Evolutionary conservation across 805 yeast species (phyloP), one percentile per base, ranked within the genome.

Genomic region (Starmerella scarabaei): DNA sequence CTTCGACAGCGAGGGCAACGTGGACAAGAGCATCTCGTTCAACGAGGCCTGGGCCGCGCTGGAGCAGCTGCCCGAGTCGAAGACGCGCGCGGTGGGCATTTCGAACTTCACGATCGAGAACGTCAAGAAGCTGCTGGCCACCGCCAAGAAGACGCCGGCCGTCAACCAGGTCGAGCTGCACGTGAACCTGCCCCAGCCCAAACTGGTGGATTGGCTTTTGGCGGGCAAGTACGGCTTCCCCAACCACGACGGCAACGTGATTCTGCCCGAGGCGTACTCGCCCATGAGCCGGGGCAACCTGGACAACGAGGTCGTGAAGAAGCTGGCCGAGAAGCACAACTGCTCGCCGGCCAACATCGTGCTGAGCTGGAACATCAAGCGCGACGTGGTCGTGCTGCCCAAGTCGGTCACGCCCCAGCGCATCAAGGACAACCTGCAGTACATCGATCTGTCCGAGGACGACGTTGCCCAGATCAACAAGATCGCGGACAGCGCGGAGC

Each of bases 131-230:
- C 61, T 81, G 43, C 63, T 79, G 38, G 44, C 53, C 26, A 43
- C 50, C 21, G 53, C 59, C 35, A 51, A 45, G 50, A 43, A 71
- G 36, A 68, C 66, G 24, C 94, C 94, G 5, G 84, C 72, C 11
- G 73, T 67, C 31, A 74, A 77, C 61, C 93, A 83, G 65, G 67
- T 80, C 44, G 93, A 83, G 63, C 61, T 74, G 29, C 93, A 82
- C 59, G 84, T 86, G 35, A 68, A 68, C 46, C 65, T 78, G 42
- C 81, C 81, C 34, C 86, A 80, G 57, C 62, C 58, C 7, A 74
- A 75, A 48, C 63, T 81, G 48, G 53, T 69, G 33, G 67, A 70
- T 27, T 77, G 55, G 59, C 67, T 75, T 58, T 61, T 65, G 40
- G 54, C 59, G 26, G 52, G 52, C 21, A 36, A 48, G 34, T 48